Evolutionary conservation across 306 rosid species (phyloP).

Genomic region (Ochetophila trinervis): DNA sequence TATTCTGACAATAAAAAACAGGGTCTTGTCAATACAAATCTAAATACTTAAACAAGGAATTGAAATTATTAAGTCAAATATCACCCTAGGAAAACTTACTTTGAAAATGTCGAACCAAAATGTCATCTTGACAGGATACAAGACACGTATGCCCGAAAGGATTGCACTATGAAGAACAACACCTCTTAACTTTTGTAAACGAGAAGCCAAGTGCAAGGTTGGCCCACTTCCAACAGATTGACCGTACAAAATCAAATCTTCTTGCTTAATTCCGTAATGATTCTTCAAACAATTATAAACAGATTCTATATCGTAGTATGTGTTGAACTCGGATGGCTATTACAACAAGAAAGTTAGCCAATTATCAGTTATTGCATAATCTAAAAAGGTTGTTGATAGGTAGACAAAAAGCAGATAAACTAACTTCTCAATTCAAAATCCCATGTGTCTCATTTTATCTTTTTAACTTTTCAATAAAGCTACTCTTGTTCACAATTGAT

Average conservation of each 20-base stretch:
- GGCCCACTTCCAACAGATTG: constrained; percentile 99
- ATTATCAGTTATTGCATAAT: constrained; percentile 15
- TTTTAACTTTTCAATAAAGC: background rate
- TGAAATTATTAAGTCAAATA: constrained; percentile 11
- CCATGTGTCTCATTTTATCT: constrained; percentile 13
- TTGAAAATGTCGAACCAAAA: constrained; percentile 98
- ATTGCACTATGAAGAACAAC: constrained; percentile 97
- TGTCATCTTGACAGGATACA: constrained; percentile 90
- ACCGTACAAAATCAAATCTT: constrained; percentile 84
- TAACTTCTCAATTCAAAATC: constrained; percentile 5
- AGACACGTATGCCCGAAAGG: constrained; percentile 89
- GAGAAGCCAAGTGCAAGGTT: constrained; percentile 79
- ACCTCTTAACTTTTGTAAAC: constrained; percentile 71
- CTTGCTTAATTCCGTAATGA: constrained; percentile 73
- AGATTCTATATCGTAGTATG: constrained; percentile 88
- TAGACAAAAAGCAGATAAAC: background rate
- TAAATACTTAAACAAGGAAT: background rate
- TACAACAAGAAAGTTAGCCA: constrained; percentile 31
- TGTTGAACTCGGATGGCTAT: constrained; percentile 94
- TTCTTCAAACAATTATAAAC: constrained; percentile 88
- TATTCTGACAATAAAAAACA: constrained; percentile 56
- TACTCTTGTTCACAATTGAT: constrained; percentile 1
- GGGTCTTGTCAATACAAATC: constrained; percentile 31
- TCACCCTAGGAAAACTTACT: constrained; percentile 43
- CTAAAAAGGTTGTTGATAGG: constrained; percentile 8